phyloP scores from a whole-genome alignment of 257 asterid genomes.

The Forsythia viridissima region DNA sequence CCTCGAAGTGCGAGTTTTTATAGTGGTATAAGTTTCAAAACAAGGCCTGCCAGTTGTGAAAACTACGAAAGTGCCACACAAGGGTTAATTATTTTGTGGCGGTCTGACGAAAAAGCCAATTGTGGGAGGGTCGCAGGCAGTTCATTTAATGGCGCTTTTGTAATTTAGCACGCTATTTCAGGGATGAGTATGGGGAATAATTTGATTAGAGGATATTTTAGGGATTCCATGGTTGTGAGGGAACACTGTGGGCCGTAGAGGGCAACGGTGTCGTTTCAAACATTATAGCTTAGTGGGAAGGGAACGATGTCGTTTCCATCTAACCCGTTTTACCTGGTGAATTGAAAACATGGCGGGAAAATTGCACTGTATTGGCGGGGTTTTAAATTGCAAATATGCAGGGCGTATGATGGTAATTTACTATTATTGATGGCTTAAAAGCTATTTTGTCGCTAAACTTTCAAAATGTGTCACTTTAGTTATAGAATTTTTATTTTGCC shows the following conservation, averaged over 20 bases:
- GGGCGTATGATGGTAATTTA: not conserved
- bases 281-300: no score
- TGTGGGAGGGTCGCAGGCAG: not conserved
- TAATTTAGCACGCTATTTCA: not conserved
- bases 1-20: not conserved
- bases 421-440: not conserved
- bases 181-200: not conserved
- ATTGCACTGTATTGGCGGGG: not conserved
- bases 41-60: not conserved
- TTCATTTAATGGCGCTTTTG: not conserved
- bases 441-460: not conserved
- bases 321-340: not conserved
- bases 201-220: not conserved
- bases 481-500: not conserved
- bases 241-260: not conserved
- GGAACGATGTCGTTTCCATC: not conserved
- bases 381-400: not conserved
- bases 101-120: not conserved
- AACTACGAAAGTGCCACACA: not conserved
- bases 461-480: not conserved
- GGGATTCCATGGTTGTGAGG: not conserved
- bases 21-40: not conserved
- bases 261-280: not conserved
- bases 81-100: not conserved
- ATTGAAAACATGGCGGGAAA: not conserved